These are phyloP conservation scores for Cyclocybe aegerita DNA, from an alignment of 768 basidiomycete genomes.

Conservation along the genomic window DNA sequence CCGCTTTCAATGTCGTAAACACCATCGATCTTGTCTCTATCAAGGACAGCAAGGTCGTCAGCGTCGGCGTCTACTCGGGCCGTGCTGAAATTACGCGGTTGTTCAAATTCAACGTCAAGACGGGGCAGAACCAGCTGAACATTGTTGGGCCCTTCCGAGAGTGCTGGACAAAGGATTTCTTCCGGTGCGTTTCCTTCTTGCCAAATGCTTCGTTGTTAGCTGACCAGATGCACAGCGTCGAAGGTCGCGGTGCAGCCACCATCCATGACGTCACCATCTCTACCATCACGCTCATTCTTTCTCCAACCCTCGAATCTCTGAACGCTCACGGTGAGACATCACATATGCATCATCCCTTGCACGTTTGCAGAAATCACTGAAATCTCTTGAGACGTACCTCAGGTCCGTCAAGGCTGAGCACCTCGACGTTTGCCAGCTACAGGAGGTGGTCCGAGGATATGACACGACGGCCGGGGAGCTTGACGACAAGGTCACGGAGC, in stretches of 20 bases:
- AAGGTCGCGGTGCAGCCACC: no score
- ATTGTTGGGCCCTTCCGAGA: slow-evolving; percentile 37
- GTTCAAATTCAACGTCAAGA: slow-evolving; percentile 35
- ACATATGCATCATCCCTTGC: no score
- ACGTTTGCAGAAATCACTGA: slow-evolving; percentile 8
- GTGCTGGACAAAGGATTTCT: slow-evolving; percentile 35
- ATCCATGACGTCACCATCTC: no score
- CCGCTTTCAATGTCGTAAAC: slow-evolving; percentile 11
- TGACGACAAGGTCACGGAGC: slow-evolving; percentile 20
- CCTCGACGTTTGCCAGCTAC: slow-evolving; percentile 11
- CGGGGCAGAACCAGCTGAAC: slow-evolving; percentile 39
- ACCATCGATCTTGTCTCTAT: slow-evolving; percentile 29
- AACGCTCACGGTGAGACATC: no score
- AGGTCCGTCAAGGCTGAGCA: slow-evolving; percentile 7
- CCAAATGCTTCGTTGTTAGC: no score
- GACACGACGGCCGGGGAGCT: slow-evolving; percentile 11
- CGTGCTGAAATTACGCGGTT: slow-evolving; percentile 42
- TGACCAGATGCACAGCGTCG: no score
- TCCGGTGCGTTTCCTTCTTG: slow-evolving; percentile 28
- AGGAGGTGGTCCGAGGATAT: slow-evolving; percentile 13
- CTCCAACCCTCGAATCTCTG: no score
- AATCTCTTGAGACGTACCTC: slow-evolving; percentile 11
- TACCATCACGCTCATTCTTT: no score
- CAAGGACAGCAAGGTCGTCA: slow-evolving; percentile 33
- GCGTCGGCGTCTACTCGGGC: slow-evolving; percentile 39